Base-by-base conservation (phyloP, 306 rosid genomes). In the Canavalia gladiata region DNA sequence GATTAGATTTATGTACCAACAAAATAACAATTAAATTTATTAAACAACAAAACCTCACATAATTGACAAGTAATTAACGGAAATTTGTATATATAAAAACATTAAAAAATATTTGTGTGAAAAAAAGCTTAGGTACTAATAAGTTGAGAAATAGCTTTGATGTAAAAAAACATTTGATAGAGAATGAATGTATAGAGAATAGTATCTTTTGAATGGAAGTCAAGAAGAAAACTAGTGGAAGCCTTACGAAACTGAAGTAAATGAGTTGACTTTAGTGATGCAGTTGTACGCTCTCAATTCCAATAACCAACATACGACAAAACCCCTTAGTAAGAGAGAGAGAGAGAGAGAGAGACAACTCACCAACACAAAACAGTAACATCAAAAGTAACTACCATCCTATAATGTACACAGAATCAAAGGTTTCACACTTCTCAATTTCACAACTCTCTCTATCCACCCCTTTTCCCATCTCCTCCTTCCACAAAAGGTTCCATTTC, bases 361-460 rank as follows among this genome's bases (percentile, higher is more conserved):
- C 59, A 56, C 51, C 45, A 68, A 77, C 63, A 42, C 68, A 8
- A 12, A 10, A 30, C 46, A 69, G 2, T 52, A 31, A 34, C 18
- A 68, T 58, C 52, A 34, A 3, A 58, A 66, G 30, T 39, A 64
- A 18, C 42, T 28, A n/a, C 63, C 55, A 11, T 43, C 51, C 2
- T 59, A 56, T 80, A 18, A 18, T 37, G 34, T 57, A 31, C 42
- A 46, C 30, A 52, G 13, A 47, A 76, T 76, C 60, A 42, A 72
- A 46, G n/a, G 50, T 10, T 74, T 64, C 80, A 30, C 78, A 29
- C 72, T 33, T 56, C 45, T 34, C 63, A 43, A 34, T n/a, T 68
- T 78, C 84, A 60, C 84, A 68, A 68, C 45, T 72, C 80, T 13
- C 59, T n/a, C 67, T 30, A 5, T 12, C 82, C 47, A 67, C 45